Evolutionary conservation across 2,329 filamentous ascomycete species (phyloP).

Genomic region (Davidsoniella australis): DNA sequence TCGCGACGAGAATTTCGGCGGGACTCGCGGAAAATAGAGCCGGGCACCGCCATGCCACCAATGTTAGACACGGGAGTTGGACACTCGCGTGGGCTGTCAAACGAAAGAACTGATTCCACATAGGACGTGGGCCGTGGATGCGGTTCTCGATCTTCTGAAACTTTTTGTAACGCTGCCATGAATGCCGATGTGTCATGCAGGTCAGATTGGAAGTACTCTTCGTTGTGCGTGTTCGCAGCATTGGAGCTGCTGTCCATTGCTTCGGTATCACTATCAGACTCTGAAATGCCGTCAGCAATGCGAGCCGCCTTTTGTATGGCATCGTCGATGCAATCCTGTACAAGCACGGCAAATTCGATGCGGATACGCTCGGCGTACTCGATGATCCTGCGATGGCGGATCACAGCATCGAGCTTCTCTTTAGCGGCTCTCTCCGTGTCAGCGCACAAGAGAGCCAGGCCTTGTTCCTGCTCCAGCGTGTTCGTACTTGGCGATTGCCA

Average conservation of each 20-base stretch:
- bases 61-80: conserved; percentile 77
- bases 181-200: conserved; percentile 32
- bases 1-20: conserved; percentile 32
- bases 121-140: conserved; percentile 38
- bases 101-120: conserved; percentile 59
- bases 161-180: conserved; percentile 34
- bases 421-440: conserved; percentile 76
- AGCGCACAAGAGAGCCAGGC: conserved; percentile 67
- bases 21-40: conserved; percentile 30
- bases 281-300: conserved; percentile 71
- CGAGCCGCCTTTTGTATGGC: conserved; percentile 78
- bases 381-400: conserved; percentile 79
- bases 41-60: conserved; percentile 22
- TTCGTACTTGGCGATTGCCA: conserved; percentile 93
- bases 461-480: conserved; percentile 84
- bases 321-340: conserved; percentile 89
- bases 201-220: conserved; percentile 41
- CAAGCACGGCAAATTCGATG: conserved; percentile 78
- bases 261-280: conserved; percentile 43
- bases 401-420: conserved; percentile 81
- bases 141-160: conserved; percentile 23
- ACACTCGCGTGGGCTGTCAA: conserved; percentile 72
- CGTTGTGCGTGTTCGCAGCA: conserved; percentile 22
- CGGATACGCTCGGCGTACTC: conserved; percentile 94
- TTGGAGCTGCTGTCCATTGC: conserved; percentile 14